Evolutionary conservation across 2,329 filamentous ascomycete genomes (phyloP).

Genomic region (Apiospora rasikravindrae): DNA sequence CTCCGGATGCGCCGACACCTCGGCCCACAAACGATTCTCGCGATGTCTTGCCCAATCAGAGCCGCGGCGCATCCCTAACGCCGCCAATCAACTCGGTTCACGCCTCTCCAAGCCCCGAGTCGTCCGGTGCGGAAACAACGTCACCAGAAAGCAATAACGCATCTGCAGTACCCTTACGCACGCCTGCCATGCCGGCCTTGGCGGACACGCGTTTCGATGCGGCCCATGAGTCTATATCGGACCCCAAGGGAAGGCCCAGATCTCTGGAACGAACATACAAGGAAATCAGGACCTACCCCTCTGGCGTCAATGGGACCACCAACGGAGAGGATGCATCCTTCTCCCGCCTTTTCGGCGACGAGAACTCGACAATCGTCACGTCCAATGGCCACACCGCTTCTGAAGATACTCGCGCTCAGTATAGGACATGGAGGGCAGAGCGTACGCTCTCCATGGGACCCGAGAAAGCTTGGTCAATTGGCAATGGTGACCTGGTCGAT

Average conservation of each 20-base stretch:
- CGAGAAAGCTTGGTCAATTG: constrained; percentile 70
- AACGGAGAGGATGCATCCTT: constrained; percentile 33
- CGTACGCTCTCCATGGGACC: constrained; percentile 50
- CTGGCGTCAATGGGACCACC: constrained; percentile 31
- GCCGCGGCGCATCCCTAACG: constrained; percentile 43
- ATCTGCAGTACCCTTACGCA: constrained; percentile 28
- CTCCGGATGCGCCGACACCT: constrained; percentile 27
- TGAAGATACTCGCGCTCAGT: constrained; percentile 37
- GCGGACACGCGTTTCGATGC: constrained; percentile 18
- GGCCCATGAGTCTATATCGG: constrained; percentile 2
- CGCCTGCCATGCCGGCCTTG: constrained; percentile 37
- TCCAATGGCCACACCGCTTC: constrained; percentile 29
- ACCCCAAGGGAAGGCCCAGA: constrained; percentile 41
- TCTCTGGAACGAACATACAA: constrained; percentile 50
- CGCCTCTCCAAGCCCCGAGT: constrained; percentile 27
- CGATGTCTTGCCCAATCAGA: constrained; percentile 43
- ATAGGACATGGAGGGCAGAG: constrained; percentile 46
- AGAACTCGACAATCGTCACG: constrained; percentile 24
- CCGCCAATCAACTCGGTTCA: constrained; percentile 40
- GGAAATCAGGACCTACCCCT: constrained; percentile 43
- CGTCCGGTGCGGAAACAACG: constrained; percentile 26
- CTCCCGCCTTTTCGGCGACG: constrained; percentile 28
- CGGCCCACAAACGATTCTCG: constrained; percentile 32
- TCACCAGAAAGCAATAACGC: constrained; percentile 29
- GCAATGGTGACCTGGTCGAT: constrained; percentile 53